These are phyloP conservation scores for Leccinum subtestaceum DNA, from an alignment of 768 basidiomycete species.

Conservation along the genomic window DNA sequence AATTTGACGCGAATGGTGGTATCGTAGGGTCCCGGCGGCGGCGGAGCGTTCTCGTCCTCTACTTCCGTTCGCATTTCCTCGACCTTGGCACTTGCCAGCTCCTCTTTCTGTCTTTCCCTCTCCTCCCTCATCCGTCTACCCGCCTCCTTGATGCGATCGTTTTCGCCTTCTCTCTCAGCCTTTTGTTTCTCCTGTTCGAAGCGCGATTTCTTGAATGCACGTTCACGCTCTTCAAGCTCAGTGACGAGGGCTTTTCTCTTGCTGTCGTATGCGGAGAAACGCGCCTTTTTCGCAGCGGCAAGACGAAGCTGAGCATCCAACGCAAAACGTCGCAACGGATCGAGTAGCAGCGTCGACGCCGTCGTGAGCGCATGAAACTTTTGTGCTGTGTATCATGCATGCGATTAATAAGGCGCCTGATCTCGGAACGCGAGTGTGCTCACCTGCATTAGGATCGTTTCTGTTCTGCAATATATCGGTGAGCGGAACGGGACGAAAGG, in stretches of 20 bases:
- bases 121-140: conserved; percentile 68
- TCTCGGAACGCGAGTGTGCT: not conserved
- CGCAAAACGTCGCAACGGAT: conserved; percentile 73
- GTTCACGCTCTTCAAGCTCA: conserved; percentile 77
- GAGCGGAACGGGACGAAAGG: conserved; percentile 14
- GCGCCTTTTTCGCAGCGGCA: conserved; percentile 62
- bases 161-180: conserved; percentile 52
- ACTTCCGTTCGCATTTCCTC: conserved; percentile 26
- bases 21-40: conserved; percentile 62
- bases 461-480: conserved; percentile 51
- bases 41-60: conserved; percentile 49
- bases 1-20: conserved; percentile 78
- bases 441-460: conserved; percentile 77
- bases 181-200: conserved; percentile 61
- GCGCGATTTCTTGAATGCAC: conserved; percentile 69
- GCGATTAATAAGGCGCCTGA: not conserved
- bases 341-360: conserved; percentile 78
- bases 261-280: conserved; percentile 66
- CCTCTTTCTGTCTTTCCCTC: conserved; percentile 50
- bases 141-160: conserved; percentile 72
- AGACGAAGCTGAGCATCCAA: conserved; percentile 77
- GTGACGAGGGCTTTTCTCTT: conserved; percentile 75
- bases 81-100: conserved; percentile 38
- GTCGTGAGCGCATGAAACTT: conserved; percentile 85
- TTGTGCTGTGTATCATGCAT: conserved; percentile 41